A percentile compares a stretch with the other conserved stretches of the same genome.
phyloP scores from a whole-genome alignment of 148 eudicot species.

The Amaranthus palmeri region DNA sequence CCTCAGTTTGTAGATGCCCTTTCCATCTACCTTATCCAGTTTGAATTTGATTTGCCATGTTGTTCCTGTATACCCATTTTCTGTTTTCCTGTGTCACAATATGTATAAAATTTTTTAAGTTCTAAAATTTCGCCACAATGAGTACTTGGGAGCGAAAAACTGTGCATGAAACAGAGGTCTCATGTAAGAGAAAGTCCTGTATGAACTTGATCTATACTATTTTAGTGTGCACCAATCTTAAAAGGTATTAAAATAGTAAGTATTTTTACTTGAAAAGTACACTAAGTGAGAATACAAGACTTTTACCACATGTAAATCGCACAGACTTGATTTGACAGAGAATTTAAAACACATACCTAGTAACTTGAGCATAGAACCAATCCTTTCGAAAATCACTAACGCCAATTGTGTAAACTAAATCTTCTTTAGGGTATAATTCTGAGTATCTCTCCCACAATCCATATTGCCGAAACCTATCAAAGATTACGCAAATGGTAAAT shows the following conservation, averaged over 20 bases:
- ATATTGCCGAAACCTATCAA: conserved; percentile 71
- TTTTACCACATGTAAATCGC: neutral
- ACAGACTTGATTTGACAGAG: neutral
- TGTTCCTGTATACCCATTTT: conserved; percentile 57
- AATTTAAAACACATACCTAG: conserved; percentile 38
- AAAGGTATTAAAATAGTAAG: neutral
- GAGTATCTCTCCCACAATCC: conserved; percentile 85
- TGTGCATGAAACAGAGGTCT: too few relatives aligned
- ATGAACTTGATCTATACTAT: too few relatives aligned
- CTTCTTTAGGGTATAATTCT: conserved; percentile 62
- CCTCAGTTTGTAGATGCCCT: conserved; percentile 56
- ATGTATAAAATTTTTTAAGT: neutral
- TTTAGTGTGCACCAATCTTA: too few relatives aligned
- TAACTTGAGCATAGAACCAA: conserved; percentile 91
- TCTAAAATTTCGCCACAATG: neutral
- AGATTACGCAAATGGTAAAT: conserved; percentile 9
- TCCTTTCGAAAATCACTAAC: conserved; percentile 56
- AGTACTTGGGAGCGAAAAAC: neutral
- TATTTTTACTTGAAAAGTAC: too few relatives aligned
- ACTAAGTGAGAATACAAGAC: too few relatives aligned
- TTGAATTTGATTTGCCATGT: conserved; percentile 91
- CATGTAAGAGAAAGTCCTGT: too few relatives aligned
- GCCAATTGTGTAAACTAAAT: conserved; percentile 61
- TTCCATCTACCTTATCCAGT: conserved; percentile 40
- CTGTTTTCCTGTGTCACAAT: conserved; percentile 38